Percentiles rank a stretch among this genome's conserved stretches.
These are phyloP conservation scores for Bromus sterilis DNA, from an alignment of 176 grass and related monocot species.

Conservation along the genomic window DNA sequence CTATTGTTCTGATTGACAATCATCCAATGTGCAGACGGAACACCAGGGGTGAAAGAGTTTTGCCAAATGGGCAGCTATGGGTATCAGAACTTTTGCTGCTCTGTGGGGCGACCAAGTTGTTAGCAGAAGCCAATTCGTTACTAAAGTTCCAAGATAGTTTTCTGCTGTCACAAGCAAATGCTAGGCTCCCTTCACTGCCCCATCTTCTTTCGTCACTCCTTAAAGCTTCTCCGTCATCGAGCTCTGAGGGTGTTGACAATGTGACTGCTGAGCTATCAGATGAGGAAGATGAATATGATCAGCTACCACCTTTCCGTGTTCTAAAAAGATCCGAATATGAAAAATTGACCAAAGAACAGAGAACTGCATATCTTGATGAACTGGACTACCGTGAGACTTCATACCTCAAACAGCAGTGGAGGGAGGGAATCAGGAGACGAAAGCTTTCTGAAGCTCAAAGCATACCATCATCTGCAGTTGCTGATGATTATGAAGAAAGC, in stretches of 20 bases:
- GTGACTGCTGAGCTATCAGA: slow-evolving; percentile 45
- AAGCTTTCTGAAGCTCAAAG: slow-evolving; percentile 44
- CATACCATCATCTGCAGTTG: neutral
- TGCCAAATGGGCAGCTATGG: slow-evolving; percentile 62
- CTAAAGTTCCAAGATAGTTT: slow-evolving; percentile 88
- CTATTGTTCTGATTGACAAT: slow-evolving; percentile 69
- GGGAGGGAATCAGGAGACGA: slow-evolving; percentile 58
- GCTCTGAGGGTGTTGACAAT: slow-evolving; percentile 23
- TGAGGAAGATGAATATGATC: slow-evolving; percentile 89
- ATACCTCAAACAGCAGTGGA: slow-evolving; percentile 87
- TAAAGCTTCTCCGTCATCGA: slow-evolving; percentile 36
- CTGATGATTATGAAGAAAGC: slow-evolving; percentile 50
- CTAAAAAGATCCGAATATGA: slow-evolving; percentile 67
- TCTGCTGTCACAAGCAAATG: slow-evolving; percentile 60
- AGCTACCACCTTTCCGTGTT: slow-evolving; percentile 83
- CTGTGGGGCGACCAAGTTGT: slow-evolving; percentile 73
- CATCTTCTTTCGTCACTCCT: slow-evolving; percentile 94
- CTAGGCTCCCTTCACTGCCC: slow-evolving; percentile 65
- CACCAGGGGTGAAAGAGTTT: slow-evolving; percentile 63
- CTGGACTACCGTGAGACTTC: slow-evolving; percentile 90
- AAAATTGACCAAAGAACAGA: slow-evolving; percentile 69
- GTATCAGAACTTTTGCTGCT: slow-evolving; percentile 66
- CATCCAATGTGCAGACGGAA: slow-evolving; percentile 63
- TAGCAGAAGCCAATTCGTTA: slow-evolving; percentile 73
- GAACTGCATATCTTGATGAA: slow-evolving; percentile 86